Conservation (phyloP, 2,329 filamentous ascomycete species). For the Fusarium sp. region DNA sequence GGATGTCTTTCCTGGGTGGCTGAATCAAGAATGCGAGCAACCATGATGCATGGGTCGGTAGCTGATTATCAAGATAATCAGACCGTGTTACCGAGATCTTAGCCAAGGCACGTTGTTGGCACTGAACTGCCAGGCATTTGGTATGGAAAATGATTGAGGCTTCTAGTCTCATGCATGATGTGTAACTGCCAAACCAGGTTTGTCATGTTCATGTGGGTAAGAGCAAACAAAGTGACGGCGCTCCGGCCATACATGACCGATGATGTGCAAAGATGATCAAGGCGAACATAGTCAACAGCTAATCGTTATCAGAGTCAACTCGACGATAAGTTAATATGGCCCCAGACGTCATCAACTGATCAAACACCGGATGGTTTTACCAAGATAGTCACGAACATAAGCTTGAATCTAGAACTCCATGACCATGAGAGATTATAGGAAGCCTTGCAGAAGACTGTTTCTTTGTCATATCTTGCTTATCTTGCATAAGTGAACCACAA, state of each 20-base stretch:
- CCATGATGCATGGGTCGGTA: not conserved
- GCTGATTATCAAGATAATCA: constrained; percentile 27
- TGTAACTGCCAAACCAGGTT: not conserved
- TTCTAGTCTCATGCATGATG: not conserved
- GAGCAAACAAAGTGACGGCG: not conserved
- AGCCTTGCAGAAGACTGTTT: not conserved
- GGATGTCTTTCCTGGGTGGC: not conserved
- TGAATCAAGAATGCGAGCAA: not conserved
- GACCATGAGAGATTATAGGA: not conserved
- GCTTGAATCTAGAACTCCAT: not conserved
- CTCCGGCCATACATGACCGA: not conserved
- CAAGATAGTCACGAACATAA: not conserved
- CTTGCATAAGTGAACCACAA: constrained; percentile 5
- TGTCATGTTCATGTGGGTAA: not conserved
- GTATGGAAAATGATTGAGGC: not conserved
- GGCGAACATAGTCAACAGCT: not conserved
- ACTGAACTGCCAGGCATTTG: not conserved
- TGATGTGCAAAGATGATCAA: not conserved
- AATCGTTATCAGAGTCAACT: not conserved
- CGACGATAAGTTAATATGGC: not conserved
- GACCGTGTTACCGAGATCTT: not conserved
- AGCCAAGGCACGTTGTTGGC: not conserved
- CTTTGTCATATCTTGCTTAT: constrained; percentile 10
- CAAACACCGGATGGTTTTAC: not conserved
- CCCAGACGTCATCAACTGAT: not conserved